phyloP scores from a whole-genome alignment of 75 land plant species.

The Chamaecyparis obtusa region DNA sequence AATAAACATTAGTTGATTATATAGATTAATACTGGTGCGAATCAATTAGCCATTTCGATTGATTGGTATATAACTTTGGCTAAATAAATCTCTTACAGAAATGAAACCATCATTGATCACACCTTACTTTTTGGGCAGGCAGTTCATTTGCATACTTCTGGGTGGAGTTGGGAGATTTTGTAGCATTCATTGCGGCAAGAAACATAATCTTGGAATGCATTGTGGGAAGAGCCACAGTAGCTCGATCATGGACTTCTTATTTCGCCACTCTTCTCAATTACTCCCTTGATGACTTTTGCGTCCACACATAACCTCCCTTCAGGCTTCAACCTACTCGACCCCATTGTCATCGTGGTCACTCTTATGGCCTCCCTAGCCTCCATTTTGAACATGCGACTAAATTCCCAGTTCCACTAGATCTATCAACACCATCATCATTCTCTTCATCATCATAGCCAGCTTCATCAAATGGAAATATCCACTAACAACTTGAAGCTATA shows the following conservation, averaged over 20 bases:
- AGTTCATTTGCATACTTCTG: slow-evolving; percentile 83
- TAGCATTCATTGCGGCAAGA: slow-evolving; percentile 68
- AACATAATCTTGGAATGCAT: slow-evolving; percentile 73
- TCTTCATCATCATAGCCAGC: slow-evolving; percentile 68
- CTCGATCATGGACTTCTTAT: slow-evolving; percentile 67
- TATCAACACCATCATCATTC: slow-evolving; percentile 48
- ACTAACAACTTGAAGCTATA: no score
- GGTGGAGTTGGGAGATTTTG: slow-evolving; percentile 74
- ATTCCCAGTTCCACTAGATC: slow-evolving; percentile 63
- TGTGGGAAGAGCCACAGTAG: slow-evolving; percentile 64
- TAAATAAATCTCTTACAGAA: no score
- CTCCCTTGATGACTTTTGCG: slow-evolving; percentile 37
- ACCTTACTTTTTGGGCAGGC: slow-evolving; percentile 6
- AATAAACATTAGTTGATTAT: no score
- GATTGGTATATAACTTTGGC: no score
- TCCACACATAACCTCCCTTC: slow-evolving; percentile 35
- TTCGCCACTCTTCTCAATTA: slow-evolving; percentile 55
- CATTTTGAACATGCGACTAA: slow-evolving; percentile 46
- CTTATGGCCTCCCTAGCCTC: slow-evolving; percentile 41
- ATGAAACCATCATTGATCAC: no score
- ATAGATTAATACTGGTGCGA: no score
- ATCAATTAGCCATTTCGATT: no score
- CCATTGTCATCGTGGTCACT: slow-evolving; percentile 58
- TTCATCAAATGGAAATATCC: slow-evolving; percentile 52
- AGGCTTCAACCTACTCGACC: slow-evolving; percentile 58